Conservation (phyloP, 2,329 filamentous ascomycete genomes). For the Colletotrichum musae region DNA sequence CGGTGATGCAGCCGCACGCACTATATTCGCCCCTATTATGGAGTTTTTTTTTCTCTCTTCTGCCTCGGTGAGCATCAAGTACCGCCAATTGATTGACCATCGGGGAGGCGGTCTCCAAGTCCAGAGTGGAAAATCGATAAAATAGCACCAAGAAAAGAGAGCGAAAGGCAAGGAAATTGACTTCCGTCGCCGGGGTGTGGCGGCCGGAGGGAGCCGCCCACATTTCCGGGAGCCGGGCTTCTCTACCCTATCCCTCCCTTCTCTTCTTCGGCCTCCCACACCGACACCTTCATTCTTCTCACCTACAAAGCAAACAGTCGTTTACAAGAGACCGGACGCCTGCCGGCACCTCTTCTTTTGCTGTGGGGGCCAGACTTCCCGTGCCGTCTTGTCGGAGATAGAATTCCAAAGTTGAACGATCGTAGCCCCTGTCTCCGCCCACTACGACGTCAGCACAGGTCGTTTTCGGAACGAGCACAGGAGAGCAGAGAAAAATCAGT, state of each 20-base stretch:
- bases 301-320: slow-evolving; percentile 14
- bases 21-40: slow-evolving; percentile 32
- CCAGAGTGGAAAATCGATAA: not conserved
- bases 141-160: not conserved
- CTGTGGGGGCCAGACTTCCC: not conserved
- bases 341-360: not conserved
- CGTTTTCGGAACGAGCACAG: not conserved
- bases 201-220: slow-evolving; percentile 7
- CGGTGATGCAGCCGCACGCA: slow-evolving; percentile 20
- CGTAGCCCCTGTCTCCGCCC: not conserved
- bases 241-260: not conserved
- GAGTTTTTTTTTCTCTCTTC: not conserved
- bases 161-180: not conserved
- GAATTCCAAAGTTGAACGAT: not conserved
- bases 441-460: slow-evolving; percentile 14
- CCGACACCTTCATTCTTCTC: no score
- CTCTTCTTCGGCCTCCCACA: no score
- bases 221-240: slow-evolving; percentile 13
- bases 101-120: slow-evolving; percentile 1
- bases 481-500: not conserved
- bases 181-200: not conserved
- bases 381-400: slow-evolving; percentile 5
- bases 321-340: slow-evolving; percentile 35
- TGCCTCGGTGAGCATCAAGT: not conserved
- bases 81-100: slow-evolving; percentile 1